Conservation (phyloP, 2,329 filamentous ascomycete species). For the Ophiostoma australiae region DNA sequence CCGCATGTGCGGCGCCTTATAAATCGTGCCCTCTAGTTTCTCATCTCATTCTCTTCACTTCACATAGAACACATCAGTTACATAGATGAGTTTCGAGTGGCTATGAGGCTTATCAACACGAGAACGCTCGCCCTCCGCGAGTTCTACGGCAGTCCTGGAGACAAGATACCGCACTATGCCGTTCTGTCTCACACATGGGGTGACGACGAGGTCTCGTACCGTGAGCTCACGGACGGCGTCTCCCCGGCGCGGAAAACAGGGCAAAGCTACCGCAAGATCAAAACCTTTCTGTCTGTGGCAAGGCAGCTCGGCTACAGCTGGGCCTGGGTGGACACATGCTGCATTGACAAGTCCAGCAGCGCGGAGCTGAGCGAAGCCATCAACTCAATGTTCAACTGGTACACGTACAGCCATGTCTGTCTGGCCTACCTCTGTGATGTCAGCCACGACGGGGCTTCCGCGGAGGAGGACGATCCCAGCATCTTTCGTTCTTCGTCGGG, state of each 20-base stretch:
- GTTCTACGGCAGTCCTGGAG: neutral
- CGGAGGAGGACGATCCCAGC: neutral
- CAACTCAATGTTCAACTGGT: constrained; percentile 4
- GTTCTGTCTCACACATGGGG: neutral
- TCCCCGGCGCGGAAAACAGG: neutral
- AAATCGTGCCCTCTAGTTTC: no score
- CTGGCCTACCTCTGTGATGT: neutral
- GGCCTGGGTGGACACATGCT: constrained; percentile 2
- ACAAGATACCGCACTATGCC: neutral
- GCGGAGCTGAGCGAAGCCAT: constrained; percentile 7
- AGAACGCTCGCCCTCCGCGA: neutral
- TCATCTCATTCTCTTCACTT: no score
- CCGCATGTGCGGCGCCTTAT: no score
- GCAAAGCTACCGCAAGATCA: neutral
- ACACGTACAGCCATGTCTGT: neutral
- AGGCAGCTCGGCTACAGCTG: neutral
- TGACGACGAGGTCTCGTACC: neutral
- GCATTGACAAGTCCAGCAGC: constrained; percentile 11
- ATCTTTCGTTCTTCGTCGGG: neutral
- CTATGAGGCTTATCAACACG: neutral
- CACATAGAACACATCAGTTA: no score
- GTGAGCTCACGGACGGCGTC: neutral
- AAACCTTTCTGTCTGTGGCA: neutral
- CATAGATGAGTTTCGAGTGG: no score
- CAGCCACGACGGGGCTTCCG: neutral